These are phyloP conservation scores for Fonsecaea pugnacius DNA, from an alignment of 2,329 filamentous ascomycete genomes.

Conservation along the genomic window DNA sequence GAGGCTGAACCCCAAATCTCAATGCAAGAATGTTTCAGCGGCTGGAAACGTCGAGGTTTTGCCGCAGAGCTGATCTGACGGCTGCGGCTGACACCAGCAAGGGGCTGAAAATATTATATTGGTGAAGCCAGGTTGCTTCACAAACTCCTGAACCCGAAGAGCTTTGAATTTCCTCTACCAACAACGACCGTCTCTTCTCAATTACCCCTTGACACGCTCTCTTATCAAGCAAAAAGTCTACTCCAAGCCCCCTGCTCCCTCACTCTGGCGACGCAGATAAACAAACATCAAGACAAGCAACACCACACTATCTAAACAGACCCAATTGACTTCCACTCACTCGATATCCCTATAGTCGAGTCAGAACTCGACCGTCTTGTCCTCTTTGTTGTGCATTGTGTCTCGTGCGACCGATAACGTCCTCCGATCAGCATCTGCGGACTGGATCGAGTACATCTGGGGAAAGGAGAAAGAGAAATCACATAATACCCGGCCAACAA, in stretches of 20 bases:
- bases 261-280: neutral
- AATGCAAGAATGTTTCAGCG: neutral
- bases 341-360: neutral
- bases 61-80: neutral
- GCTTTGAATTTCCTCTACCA: neutral
- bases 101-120: neutral
- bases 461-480: neutral
- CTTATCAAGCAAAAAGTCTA: neutral
- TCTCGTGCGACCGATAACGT: neutral
- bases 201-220: neutral
- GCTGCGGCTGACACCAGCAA: conserved; percentile 5
- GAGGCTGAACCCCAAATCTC: conserved; percentile 13
- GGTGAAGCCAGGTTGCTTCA: neutral
- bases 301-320: neutral
- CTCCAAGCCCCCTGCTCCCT: neutral
- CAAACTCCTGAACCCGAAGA: neutral
- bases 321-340: neutral
- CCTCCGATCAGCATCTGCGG: neutral
- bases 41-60: neutral
- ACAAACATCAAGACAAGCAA: neutral
- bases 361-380: neutral
- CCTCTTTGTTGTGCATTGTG: neutral
- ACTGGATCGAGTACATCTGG: neutral
- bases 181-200: neutral
- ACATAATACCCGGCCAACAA: neutral